Percentiles rank a stretch among this genome's conserved stretches.
phyloP scores from a whole-genome alignment of 106 monocot genomes.

The Platanthera guangdongensis region DNA sequence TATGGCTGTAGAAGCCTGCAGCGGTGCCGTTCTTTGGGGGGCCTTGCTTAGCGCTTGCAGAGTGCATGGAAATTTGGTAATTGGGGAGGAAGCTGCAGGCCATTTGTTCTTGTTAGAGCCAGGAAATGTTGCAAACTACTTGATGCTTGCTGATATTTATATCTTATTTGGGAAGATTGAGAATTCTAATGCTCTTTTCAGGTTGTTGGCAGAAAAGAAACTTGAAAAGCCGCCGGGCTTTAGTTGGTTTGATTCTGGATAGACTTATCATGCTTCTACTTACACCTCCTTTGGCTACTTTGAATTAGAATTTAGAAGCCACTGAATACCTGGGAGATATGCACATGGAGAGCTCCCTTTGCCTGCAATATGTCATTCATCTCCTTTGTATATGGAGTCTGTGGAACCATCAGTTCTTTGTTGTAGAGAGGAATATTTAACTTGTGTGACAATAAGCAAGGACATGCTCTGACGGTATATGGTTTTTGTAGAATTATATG shows the following conservation, averaged over 20 bases:
- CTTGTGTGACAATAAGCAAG: no score
- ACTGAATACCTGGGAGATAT: no score
- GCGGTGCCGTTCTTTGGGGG: constrained; percentile 40
- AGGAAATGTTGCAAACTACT: constrained; percentile 51
- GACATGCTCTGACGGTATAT: no score
- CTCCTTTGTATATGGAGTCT: no score
- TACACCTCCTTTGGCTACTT: no score
- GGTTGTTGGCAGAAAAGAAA: constrained; percentile 17
- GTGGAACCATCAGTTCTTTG: no score
- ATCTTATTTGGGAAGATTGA: constrained; percentile 28
- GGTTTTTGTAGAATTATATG: no score
- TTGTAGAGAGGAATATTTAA: no score
- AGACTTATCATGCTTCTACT: background rate
- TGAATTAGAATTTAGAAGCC: no score
- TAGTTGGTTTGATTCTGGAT: constrained; percentile 36
- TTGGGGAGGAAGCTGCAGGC: constrained; percentile 42
- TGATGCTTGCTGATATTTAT: constrained; percentile 53
- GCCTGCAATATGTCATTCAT: no score
- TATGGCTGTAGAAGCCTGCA: background rate
- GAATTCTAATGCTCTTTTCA: constrained; percentile 27
- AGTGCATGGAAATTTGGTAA: constrained; percentile 28
- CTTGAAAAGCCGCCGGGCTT: constrained; percentile 25
- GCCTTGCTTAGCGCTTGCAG: constrained; percentile 52
- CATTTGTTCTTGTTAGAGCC: constrained; percentile 41
- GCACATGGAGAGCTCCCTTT: no score